Base-by-base conservation (phyloP, 2,329 filamentous ascomycete species). In the Aureobasidium leucospermi region DNA sequence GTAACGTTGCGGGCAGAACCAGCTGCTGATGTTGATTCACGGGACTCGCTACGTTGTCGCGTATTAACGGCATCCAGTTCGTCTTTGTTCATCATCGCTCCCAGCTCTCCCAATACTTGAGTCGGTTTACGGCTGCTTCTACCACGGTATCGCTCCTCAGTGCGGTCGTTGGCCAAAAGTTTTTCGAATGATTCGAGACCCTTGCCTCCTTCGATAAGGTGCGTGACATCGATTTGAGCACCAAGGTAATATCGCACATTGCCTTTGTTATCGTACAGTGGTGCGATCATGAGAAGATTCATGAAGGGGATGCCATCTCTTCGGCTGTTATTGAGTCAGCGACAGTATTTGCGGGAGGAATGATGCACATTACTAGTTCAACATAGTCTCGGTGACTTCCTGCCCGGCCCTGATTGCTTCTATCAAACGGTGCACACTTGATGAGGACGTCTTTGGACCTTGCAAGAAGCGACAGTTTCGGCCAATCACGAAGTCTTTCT, bases 401-500 rank as follows among this genome's bases (percentile, higher is more conserved):
- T 75, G 69, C 8, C 75, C 76, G 11, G 65, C 65, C 10, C 65
- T 61, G 9, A 77, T 61, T 2, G 71, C 71, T 16, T 72, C 66
- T 15, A 71, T 67, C 15, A 78, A 55, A 28, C 76, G 67, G 29
- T 64, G 62, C 3, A 76, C 67, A 6, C 70, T 68, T 3, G 67
- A 60, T 23, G 64, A 63, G 4, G 70, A 70, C 4, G 74, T 72
- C 48, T 73, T 70, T 1, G 74, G 69, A 4, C 75, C 75, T 65
- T 77, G 75, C 1, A 78, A 65, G 60, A 78, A 77, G 28, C 75
- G 71, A 62, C 75, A 77, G 57, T 78, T 78, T 15, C 71, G 68
- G 9, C 75, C 75, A 42, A 78, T 73, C 10, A 73, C 70, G 61
- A 76, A 73, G 41, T 77, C 74, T 31, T 67, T 68, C 19, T 71